These are phyloP conservation scores for Pythium apleroticum DNA, from an alignment of 352 stramenopile species.

Conservation along the genomic window DNA sequence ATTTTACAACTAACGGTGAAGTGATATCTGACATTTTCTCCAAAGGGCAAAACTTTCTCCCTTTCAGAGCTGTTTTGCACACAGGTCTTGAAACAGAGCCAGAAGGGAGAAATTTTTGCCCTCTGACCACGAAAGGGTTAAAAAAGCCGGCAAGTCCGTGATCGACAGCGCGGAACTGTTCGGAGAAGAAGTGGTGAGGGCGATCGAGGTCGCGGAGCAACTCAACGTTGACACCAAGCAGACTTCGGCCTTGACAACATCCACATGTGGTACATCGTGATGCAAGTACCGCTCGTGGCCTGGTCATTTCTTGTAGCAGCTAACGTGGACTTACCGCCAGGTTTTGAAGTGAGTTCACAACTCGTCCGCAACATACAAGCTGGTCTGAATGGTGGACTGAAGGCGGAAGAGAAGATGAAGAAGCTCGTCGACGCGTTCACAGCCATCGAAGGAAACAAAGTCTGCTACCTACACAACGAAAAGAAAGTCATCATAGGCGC, in stretches of 20 bases:
- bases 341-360: neutral
- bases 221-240: conserved; percentile 3
- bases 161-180: conserved; percentile 5
- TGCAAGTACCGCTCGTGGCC: too few species aligned
- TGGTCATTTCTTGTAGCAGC: too few species aligned
- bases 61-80: too few species aligned
- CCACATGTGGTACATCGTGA: neutral
- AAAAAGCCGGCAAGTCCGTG: too few species aligned
- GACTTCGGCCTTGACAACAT: neutral
- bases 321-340: too few species aligned
- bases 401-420: neutral
- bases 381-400: neutral
- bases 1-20: too few species aligned
- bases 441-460: neutral
- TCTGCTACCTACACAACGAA: conserved; percentile 4
- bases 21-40: too few species aligned
- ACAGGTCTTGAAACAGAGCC: too few species aligned
- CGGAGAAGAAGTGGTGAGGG: neutral
- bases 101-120: too few species aligned
- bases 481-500: neutral
- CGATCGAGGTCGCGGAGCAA: neutral
- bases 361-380: conserved; percentile 4
- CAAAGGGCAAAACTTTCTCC: too few species aligned
- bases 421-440: neutral
- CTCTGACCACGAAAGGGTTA: too few species aligned